Percentiles rank a stretch among this genome's conserved stretches.
Conservation (phyloP, 169 alveolate genomes). For the Plasmodium adleri region DNA sequence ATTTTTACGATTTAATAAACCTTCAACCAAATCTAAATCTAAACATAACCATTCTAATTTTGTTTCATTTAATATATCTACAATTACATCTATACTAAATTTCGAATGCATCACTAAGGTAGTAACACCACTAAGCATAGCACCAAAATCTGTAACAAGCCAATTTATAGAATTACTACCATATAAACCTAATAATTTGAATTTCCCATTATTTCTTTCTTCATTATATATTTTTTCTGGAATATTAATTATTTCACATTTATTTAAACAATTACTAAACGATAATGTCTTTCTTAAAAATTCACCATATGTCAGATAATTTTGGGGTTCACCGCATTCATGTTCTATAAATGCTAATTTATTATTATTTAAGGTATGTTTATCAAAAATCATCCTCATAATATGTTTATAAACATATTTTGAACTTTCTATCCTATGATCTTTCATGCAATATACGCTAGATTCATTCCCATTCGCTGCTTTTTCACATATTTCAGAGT, state of each 20-base stretch:
- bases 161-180: constrained; percentile 50
- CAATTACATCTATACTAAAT: constrained; percentile 48
- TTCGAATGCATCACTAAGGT: constrained; percentile 63
- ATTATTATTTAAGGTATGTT: neutral
- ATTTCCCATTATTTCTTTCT: constrained; percentile 21
- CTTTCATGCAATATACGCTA: too few species aligned
- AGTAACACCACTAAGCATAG: constrained; percentile 25
- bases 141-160: constrained; percentile 35
- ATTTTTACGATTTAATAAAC: neutral
- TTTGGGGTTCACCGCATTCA: constrained; percentile 13
- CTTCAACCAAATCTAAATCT: constrained; percentile 12
- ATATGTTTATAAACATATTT: neutral
- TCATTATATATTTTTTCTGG: constrained; percentile 29
- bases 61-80: constrained; percentile 33
- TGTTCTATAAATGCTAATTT: constrained; percentile 19
- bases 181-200: constrained; percentile 31
- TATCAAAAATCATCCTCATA: neutral
- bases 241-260: constrained; percentile 24
- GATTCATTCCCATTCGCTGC: too few species aligned
- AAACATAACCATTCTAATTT: constrained; percentile 54
- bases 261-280: neutral
- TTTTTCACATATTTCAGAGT: too few species aligned
- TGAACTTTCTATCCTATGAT: too few species aligned
- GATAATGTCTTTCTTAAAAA: neutral
- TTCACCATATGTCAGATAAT: neutral